These are phyloP conservation scores for Thalassiosira sp. DNA, from an alignment of 352 stramenopile species.

Conservation along the genomic window DNA sequence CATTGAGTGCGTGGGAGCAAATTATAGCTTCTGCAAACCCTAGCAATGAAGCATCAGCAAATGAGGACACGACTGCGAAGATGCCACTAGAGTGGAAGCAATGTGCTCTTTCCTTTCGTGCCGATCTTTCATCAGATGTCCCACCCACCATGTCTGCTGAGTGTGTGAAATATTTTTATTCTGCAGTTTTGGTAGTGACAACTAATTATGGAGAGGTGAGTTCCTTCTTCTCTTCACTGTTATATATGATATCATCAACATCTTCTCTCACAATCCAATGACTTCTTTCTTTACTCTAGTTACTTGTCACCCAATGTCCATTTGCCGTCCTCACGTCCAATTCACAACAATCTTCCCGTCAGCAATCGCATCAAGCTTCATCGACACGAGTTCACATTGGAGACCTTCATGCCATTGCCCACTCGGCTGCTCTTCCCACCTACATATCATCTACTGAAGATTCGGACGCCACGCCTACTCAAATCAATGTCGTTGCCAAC, in stretches of 20 bases:
- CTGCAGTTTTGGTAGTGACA: slow-evolving; percentile 58
- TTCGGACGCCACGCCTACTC: slow-evolving; percentile 16
- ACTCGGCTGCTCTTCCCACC: slow-evolving; percentile 64
- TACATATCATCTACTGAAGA: slow-evolving; percentile 64
- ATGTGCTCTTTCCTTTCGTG: slow-evolving; percentile 69
- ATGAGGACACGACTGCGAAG: background rate
- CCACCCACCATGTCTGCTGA: slow-evolving; percentile 51
- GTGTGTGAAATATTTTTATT: slow-evolving; percentile 79
- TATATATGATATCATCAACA: background rate
- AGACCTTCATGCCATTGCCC: slow-evolving; percentile 53
- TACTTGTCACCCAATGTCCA: slow-evolving; percentile 53
- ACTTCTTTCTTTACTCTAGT: too few species aligned
- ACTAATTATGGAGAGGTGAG: slow-evolving; percentile 33
- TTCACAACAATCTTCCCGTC: slow-evolving; percentile 7
- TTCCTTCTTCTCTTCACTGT: slow-evolving; percentile 1
- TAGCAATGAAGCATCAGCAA: slow-evolving; percentile 9
- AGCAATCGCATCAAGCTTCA: slow-evolving; percentile 16
- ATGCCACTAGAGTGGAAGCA: slow-evolving; percentile 26
- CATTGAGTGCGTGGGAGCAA: slow-evolving; percentile 29
- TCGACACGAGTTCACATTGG: slow-evolving; percentile 62
- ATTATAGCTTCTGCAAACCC: slow-evolving; percentile 33
- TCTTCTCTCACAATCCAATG: too few species aligned
- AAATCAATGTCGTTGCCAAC: slow-evolving; percentile 30
- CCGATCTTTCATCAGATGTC: slow-evolving; percentile 61
- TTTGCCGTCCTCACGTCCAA: slow-evolving; percentile 59